Base-by-base conservation (phyloP, 108 stramenopile genomes). In the Skeletonema marinoi region DNA sequence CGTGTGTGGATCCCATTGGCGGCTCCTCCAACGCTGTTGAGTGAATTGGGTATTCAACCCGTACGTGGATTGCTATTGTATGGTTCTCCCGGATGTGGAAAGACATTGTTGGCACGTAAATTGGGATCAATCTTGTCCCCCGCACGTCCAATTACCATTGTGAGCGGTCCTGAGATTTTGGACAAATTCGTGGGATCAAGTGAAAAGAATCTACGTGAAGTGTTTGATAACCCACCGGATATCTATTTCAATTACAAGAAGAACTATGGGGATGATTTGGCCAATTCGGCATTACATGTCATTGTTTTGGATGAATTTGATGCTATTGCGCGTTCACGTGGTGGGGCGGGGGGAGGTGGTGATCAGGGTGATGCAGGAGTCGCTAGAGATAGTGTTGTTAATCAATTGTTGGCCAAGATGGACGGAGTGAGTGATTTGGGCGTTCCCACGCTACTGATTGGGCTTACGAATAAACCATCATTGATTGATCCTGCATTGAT, bases 251-350 rank as follows among this genome's bases (percentile, higher is more conserved):
- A 73, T 12, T 87, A 85, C 60, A 83, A 89, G 66, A 68, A 65
- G 30, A 88, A 93, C 73, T 88, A 80, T 54, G 92, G 92, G 2
- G 83, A 85, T 11, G 72, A 81, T 2, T 59, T 95, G 54, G 78
- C 81, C 11, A 56, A 74, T n/a, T 65, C 61, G 31, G 83, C 83
- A 32, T 75, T 93, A 64, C 91, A 93, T 71, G 89, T 95, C 36
- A 86, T 95, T 68, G 78, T 97, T 11, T 86, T 98, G 74, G 98
- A 98, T 79, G 98, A 98, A 75, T 95, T 97, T 46, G 98, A 98
- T 89, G 96, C 98, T 19, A 93, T 97, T 58, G 89, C 92, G 39
- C 78, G 94, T n/a, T 77, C 82, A 30, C 86, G 98, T 38, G 90
- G 91, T 25, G 92, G 92, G 30, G 66, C 70, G 30, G 89, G 81